These are phyloP conservation scores for Apiospora marii DNA, from an alignment of 2,329 filamentous ascomycete species.

Conservation along the genomic window DNA sequence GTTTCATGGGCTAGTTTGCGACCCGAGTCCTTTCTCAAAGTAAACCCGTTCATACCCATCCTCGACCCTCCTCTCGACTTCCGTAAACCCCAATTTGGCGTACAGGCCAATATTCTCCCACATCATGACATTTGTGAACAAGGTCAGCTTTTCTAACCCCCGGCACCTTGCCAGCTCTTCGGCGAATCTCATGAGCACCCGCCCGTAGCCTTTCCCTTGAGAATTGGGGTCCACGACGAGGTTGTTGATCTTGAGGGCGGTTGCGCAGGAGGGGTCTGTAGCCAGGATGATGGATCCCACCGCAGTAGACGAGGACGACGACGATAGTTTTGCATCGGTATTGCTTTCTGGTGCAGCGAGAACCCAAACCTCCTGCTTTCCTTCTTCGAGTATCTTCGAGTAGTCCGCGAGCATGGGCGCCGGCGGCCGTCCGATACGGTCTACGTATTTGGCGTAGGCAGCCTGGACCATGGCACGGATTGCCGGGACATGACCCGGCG, in stretches of 20 bases:
- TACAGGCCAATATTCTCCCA: conserved; percentile 34
- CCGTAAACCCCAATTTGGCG: conserved; percentile 40
- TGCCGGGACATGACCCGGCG: neutral
- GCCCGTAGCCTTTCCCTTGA: conserved; percentile 34
- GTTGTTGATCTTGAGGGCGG: conserved; percentile 33
- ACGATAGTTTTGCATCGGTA: neutral
- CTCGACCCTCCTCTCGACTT: conserved; percentile 41
- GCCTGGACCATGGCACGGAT: conserved; percentile 23
- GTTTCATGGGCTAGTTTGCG: too few species aligned
- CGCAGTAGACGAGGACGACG: neutral
- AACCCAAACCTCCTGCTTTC: conserved; percentile 5
- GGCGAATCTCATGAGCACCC: conserved; percentile 34
- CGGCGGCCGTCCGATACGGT: conserved; percentile 39
- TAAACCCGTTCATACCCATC: conserved; percentile 46
- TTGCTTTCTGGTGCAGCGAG: neutral
- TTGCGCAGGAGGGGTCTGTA: conserved; percentile 14
- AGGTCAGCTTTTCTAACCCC: conserved; percentile 27
- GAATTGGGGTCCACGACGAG: conserved; percentile 33
- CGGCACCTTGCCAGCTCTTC: conserved; percentile 28
- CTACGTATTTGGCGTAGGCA: conserved; percentile 26
- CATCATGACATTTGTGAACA: conserved; percentile 37
- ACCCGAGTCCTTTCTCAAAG: conserved; percentile 39
- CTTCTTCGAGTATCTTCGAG: conserved; percentile 35
- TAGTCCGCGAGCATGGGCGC: conserved; percentile 49
- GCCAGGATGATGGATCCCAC: conserved; percentile 42